phyloP scores from a whole-genome alignment of 495 filamentous ascomycete genomes.

The Aspergillus nidulans region DNA sequence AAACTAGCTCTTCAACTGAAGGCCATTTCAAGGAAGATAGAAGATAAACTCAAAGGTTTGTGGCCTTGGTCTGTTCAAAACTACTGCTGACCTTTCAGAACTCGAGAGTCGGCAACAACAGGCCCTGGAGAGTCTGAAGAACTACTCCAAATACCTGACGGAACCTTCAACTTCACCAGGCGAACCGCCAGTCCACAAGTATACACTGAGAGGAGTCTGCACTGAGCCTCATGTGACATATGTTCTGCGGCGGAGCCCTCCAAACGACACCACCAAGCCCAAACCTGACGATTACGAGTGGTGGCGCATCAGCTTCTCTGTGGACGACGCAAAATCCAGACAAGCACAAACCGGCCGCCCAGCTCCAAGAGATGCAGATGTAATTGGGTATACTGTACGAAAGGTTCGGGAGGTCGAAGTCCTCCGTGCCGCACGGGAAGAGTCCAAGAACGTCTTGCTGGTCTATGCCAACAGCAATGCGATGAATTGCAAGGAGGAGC shows the following conservation, averaged over 20 bases:
- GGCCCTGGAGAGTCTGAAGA: constrained; percentile 40
- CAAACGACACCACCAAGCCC: constrained; percentile 15
- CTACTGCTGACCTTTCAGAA: constrained; percentile 29
- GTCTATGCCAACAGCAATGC: constrained; percentile 51
- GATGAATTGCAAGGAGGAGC: constrained; percentile 26
- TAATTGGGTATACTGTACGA: constrained; percentile 40
- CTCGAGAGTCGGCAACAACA: constrained; percentile 50
- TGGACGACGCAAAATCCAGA: constrained; percentile 41
- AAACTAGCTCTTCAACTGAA: constrained; percentile 35
- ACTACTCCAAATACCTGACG: constrained; percentile 50
- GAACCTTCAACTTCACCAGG: constrained; percentile 45
- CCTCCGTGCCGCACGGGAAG: constrained; percentile 48
- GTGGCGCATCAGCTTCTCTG: constrained; percentile 53
- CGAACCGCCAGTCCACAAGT: constrained; percentile 41
- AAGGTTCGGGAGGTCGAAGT: constrained; percentile 50
- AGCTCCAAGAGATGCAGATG: constrained; percentile 28
- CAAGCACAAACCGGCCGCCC: constrained; percentile 26
- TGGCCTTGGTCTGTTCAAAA: background rate
- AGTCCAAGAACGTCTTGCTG: constrained; percentile 41
- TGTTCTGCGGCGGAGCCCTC: constrained; percentile 29
- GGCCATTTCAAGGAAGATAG: constrained; percentile 38
- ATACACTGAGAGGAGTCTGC: constrained; percentile 50
- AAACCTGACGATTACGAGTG: constrained; percentile 41
- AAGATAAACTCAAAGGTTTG: constrained; percentile 48
- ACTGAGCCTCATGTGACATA: constrained; percentile 50